Base-by-base conservation (phyloP, 306 rosid species). In the Prunus kanzakura region DNA sequence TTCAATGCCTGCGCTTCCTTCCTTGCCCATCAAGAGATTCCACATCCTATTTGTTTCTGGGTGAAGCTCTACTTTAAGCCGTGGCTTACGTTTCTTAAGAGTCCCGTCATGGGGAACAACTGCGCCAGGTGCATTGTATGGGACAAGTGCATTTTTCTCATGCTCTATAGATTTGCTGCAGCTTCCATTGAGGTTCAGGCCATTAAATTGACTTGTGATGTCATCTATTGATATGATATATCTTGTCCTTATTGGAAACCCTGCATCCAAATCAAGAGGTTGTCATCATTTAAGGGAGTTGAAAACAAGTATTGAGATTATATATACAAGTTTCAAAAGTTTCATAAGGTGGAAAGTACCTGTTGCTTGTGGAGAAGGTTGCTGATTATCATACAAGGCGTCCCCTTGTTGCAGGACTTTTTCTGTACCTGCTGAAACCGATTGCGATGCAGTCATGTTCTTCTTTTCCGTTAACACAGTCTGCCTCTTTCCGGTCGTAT, bases 11-110 rank as follows among this genome's bases (percentile, higher is more conserved):
- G 84, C 82, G 11, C 79, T 88, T 80, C 76, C 93, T 85, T 82
- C 93, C 71, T 81, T 90, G 41, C 96, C 91, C 99, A 92, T 95
- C 83, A 95, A 87, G 75, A 90, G 86, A 67, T 90, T 95, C 99
- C 97, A 95, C 74, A 88, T 73, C 86, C 90, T 92, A 82, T 95
- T 85, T 80, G 99, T 85, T 83, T 95, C 97, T 13, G 88, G 84
- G 76, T 95, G 97, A 47, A 95, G 92, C 83, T 89, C 97, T 77
- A 95, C 99, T 87, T 81, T 95, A 18, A 97, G 92, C 27, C 91
- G 83, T 46, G 88, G 83, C 76, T 87, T 95, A 15, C 80, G 89
- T 76, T 87, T 88, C 88, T 86, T 92, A 0, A 45, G 54, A 51
- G 76, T 84, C 57, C 81, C 87, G 66, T 75, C 84, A 73, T 77